Conservation (phyloP, 164 flowering plant genomes). For the Aristolochia contorta region DNA sequence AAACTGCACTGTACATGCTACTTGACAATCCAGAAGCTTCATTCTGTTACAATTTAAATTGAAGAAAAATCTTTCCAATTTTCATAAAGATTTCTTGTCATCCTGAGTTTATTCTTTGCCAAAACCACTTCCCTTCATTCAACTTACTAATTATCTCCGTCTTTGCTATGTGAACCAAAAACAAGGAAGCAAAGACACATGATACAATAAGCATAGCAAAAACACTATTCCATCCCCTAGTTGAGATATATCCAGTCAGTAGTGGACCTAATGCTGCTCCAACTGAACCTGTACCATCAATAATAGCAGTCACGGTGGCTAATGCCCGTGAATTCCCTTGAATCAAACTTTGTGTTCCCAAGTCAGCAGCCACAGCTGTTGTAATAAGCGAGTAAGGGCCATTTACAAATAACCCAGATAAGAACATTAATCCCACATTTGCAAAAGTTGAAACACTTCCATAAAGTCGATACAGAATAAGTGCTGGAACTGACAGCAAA, state of each 20-base stretch:
- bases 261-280: conserved; percentile 98
- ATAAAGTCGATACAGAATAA: conserved; percentile 55
- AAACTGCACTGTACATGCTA: too few species aligned
- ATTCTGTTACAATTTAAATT: background rate
- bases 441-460: conserved; percentile 60
- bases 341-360: conserved; percentile 63
- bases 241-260: conserved; percentile 82
- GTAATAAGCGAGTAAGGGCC: conserved; percentile 98
- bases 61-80: background rate
- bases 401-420: conserved; percentile 79
- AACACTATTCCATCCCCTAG: conserved; percentile 82
- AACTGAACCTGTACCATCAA: conserved; percentile 97
- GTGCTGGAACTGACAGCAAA: conserved; percentile 68
- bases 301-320: conserved; percentile 96
- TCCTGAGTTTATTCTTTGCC: conserved; percentile 6
- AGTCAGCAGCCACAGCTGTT: conserved; percentile 96
- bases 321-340: conserved; percentile 82
- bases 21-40: too few species aligned
- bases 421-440: conserved; percentile 64
- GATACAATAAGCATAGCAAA: conserved; percentile 73
- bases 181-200: conserved; percentile 39
- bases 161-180: conserved; percentile 54
- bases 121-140: conserved; percentile 34
- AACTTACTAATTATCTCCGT: conserved; percentile 49
- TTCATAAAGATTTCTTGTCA: background rate